Conservation (phyloP, 345 rosid genomes). For the rapeseed (Brassica napus) region Da-Ae NC_063446.1:27165001-27165500, state of each 20-base stretch:
- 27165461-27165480: conserved; percentile 63
- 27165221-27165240: neutral
- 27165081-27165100: neutral
- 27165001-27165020: neutral
- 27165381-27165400: neutral
- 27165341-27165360: neutral
- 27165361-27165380: neutral
- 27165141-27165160: neutral
- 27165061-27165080: neutral
- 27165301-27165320: neutral
- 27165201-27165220: neutral
- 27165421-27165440: conserved; percentile 50
- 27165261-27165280: neutral
- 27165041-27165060: too few species aligned
- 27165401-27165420: neutral
- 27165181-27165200: neutral
- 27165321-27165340: neutral
- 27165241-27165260: neutral
- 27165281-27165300: neutral
- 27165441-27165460: conserved; percentile 57
- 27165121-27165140: neutral
- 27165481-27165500: conserved; percentile 52
- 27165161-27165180: neutral
- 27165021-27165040: too few species aligned
- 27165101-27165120: neutral